Conservation (phyloP, 163 green algal species). For the Volvox carteri region DNA sequence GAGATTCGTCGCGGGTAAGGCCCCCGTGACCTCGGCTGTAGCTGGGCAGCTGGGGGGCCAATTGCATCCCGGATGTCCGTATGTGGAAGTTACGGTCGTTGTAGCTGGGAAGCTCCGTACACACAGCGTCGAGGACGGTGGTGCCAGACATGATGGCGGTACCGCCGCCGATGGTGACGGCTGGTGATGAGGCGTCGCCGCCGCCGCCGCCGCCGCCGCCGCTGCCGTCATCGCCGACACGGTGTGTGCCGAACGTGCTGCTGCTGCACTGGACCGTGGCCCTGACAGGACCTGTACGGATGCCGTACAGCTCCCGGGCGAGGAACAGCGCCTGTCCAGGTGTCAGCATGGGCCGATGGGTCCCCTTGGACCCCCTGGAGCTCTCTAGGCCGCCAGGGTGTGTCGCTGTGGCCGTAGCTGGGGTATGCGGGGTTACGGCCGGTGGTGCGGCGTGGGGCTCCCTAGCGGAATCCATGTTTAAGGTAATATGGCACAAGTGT, state of each 20-base stretch:
- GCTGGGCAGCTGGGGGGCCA: background rate
- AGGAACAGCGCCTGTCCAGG: constrained; percentile 10
- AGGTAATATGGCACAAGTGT: too few relatives aligned
- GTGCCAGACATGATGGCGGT: background rate
- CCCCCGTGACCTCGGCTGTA: background rate
- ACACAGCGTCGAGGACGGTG: background rate
- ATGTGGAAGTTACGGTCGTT: constrained; percentile 48
- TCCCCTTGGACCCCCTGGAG: background rate
- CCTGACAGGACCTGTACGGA: too few relatives aligned
- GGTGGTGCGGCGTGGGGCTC: too few relatives aligned
- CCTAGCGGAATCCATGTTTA: too few relatives aligned
- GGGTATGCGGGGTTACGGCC: too few relatives aligned
- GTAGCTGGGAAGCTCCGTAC: constrained; percentile 44
- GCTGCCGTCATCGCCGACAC: background rate
- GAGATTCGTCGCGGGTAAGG: background rate
- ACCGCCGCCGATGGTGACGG: background rate
- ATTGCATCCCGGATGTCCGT: background rate
- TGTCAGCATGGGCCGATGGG: constrained; percentile 20
- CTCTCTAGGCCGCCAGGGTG: too few relatives aligned
- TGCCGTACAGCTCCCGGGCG: constrained; percentile 21
- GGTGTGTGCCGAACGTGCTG: too few relatives aligned
- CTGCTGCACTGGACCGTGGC: too few relatives aligned
- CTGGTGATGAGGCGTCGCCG: background rate
- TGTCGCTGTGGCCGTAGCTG: too few relatives aligned
- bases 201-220: background rate